Base-by-base conservation (phyloP, 257 asterid genomes). In the Solanum rostratum region DNA sequence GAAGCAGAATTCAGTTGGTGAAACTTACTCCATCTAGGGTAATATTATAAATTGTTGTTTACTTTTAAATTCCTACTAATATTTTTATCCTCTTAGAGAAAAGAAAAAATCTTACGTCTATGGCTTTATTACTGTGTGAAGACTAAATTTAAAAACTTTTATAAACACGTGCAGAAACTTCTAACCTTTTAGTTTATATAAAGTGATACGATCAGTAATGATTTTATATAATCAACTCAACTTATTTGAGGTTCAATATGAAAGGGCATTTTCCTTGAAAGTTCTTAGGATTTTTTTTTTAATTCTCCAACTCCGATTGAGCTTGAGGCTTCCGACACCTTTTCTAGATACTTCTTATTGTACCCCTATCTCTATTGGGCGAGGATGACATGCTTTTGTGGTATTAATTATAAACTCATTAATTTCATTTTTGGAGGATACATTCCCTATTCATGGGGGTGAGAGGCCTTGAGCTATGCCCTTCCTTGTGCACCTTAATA, bases 1-100 rank as follows among this genome's bases (percentile, higher is more conserved):
- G 13, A 85, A 86, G 89, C 90, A 86, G 69, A 91, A 90, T 22
- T 85, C 86, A 6, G 43, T 88, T 53, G 88, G 80, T 62, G 89
- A 85, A 69, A 92, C 92, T 73, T 93, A 91, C 0, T 81, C 92
- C 93, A 91, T 22, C 66, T 93, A 79, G 95, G 94, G 98, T 94
- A 86, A 66, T 7, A 50, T 80, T 33, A 33, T 66, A 65, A 70
- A 18, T 2, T 1, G 46, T 0, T 24, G 46, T 13, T 74, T 29
- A 24, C 41, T 3, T 46, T 70, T 30, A 29, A 29, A 52, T 29
- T 65, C 14, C 20, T 65, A 65, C 29, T 29, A 65, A 65, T 29
- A 8, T 3, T 14, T 53, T 53, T 19, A 14, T 33, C 29, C 37
- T 15, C 29, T 33, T 22, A 5, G 27, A 30, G 15, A 29, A 63